These are phyloP conservation scores for Aspergillus nanangensis DNA, from an alignment of 495 filamentous ascomycete species.

Conservation along the genomic window DNA sequence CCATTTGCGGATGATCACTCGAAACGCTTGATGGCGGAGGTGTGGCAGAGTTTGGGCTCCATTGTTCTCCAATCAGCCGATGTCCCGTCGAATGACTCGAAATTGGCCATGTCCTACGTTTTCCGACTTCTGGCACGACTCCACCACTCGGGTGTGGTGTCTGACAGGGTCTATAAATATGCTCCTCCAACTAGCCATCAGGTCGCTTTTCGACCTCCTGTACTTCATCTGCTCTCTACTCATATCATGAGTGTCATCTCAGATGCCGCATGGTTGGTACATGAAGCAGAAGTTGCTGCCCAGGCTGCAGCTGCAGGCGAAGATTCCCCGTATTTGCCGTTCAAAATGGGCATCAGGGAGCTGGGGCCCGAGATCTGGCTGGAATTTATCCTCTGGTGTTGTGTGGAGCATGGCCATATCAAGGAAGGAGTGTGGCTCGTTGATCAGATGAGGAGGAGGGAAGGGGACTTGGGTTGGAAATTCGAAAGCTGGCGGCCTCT, in stretches of 20 bases:
- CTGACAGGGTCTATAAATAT: constrained; percentile 56
- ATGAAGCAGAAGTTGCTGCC: constrained; percentile 39
- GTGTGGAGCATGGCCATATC: constrained; percentile 57
- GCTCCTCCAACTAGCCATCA: constrained; percentile 25
- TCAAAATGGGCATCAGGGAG: constrained; percentile 46
- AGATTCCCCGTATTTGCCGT: constrained; percentile 47
- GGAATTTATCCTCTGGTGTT: constrained; percentile 64
- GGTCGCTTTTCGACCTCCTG: constrained; percentile 49
- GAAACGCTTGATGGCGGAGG: constrained; percentile 26
- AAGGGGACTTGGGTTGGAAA: constrained; percentile 32
- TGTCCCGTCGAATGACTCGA: constrained; percentile 28
- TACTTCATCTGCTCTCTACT: constrained; percentile 50
- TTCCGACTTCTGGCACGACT: constrained; percentile 55
- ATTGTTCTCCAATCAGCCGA: constrained; percentile 53
- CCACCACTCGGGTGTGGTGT: constrained; percentile 53
- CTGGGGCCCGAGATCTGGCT: constrained; percentile 60
- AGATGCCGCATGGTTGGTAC: constrained; percentile 56
- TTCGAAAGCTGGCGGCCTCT: constrained; percentile 35
- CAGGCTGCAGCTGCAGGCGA: constrained; percentile 43
- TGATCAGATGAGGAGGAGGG: constrained; percentile 29
- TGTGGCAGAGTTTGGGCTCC: constrained; percentile 43
- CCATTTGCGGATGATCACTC: constrained; percentile 19
- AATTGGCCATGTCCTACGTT: constrained; percentile 51
- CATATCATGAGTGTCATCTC: constrained; percentile 58
- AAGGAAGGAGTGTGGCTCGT: constrained; percentile 49